Percentiles rank a stretch among this genome's conserved stretches.
These are phyloP conservation scores for Tulasnella sp. DNA, from an alignment of 768 basidiomycete genomes.

Conservation along the genomic window DNA sequence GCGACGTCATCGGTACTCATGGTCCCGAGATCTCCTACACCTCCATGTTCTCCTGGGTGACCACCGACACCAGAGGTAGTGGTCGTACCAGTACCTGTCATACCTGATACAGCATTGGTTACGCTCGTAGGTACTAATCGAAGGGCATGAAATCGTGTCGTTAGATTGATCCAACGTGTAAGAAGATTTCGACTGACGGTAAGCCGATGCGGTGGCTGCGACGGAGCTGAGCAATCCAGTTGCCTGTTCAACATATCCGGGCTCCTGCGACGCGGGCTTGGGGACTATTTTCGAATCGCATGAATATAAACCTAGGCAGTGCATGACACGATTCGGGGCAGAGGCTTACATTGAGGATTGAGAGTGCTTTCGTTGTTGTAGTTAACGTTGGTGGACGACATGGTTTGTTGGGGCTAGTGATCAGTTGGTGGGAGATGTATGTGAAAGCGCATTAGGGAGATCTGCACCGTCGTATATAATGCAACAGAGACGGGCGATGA, in stretches of 20 bases:
- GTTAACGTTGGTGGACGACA: too few relatives aligned
- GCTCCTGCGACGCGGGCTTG: background rate
- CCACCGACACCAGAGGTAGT: background rate
- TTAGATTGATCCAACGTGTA: background rate
- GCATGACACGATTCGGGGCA: too few relatives aligned
- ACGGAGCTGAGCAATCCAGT: background rate
- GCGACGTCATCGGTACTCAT: background rate
- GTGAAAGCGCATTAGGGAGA: too few relatives aligned
- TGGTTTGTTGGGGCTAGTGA: too few relatives aligned
- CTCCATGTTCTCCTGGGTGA: conserved; percentile 6
- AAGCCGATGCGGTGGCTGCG: background rate
- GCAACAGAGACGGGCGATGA: too few relatives aligned
- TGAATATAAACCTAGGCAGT: too few relatives aligned
- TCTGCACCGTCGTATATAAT: too few relatives aligned
- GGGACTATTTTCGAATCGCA: too few relatives aligned
- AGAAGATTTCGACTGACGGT: background rate
- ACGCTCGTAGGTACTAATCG: too few relatives aligned
- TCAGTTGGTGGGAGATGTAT: too few relatives aligned
- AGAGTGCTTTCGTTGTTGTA: too few relatives aligned
- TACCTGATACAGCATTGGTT: background rate
- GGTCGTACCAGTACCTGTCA: background rate
- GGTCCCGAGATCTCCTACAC: conserved; percentile 7
- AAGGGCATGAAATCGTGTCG: background rate
- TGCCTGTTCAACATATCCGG: conserved; percentile 1
- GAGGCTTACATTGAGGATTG: too few relatives aligned